Evolutionary conservation across 1,284 basidiomycete genomes (phyloP).

Genomic region (Cutaneotrichosporon daszewskae): DNA sequence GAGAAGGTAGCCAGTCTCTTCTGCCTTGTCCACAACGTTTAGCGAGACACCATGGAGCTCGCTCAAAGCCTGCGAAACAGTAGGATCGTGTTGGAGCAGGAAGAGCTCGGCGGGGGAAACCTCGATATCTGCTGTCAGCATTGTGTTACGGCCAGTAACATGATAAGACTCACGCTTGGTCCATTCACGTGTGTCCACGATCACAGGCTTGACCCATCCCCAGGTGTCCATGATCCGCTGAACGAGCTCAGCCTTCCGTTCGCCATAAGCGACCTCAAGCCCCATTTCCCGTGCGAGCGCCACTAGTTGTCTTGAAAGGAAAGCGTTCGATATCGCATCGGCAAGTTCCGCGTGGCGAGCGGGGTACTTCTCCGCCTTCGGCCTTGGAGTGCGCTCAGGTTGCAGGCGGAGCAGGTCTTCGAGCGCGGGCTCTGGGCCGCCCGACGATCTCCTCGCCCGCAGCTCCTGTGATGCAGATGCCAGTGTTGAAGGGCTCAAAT

Average conservation of each 20-base stretch:
- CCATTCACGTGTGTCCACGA: neutral
- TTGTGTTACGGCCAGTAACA: neutral
- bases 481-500: conserved; percentile 1
- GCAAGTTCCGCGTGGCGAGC: too few relatives aligned
- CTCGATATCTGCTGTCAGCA: conserved; percentile 9
- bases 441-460: too few relatives aligned
- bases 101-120: conserved; percentile 17
- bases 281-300: conserved; percentile 6
- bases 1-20: neutral
- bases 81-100: conserved; percentile 13
- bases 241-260: conserved; percentile 2
- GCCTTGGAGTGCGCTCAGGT: neutral
- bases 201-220: conserved; percentile 11
- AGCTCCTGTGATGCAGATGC: too few relatives aligned
- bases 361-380: neutral
- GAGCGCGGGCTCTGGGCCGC: too few relatives aligned
- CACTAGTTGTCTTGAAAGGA: conserved; percentile 18
- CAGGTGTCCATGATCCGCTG: conserved; percentile 13
- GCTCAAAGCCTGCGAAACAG: conserved; percentile 1
- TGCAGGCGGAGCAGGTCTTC: neutral
- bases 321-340: too few relatives aligned
- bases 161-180: neutral
- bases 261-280: neutral
- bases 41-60: conserved; percentile 1
- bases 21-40: neutral